Evolutionary conservation across 2,329 filamentous ascomycete genomes (phyloP).

Genomic region (Dothiorella sarmentorum): DNA sequence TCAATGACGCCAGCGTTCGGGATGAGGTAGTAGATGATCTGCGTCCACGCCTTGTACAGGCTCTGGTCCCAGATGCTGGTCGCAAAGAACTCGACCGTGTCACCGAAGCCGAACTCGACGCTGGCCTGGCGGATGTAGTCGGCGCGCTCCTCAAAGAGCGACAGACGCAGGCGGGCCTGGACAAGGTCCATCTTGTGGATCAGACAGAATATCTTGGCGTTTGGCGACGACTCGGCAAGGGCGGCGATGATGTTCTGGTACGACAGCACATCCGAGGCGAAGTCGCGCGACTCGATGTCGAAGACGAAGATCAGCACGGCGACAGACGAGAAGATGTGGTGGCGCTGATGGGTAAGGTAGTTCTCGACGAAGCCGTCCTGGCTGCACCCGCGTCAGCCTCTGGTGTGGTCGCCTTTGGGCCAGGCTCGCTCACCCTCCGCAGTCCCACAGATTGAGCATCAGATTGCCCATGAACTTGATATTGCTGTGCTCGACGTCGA

Average conservation of each 20-base stretch:
- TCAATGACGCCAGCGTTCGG: constrained; percentile 89
- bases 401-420: neutral
- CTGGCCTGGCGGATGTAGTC: constrained; percentile 73
- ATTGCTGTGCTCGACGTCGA: constrained; percentile 97
- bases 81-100: constrained; percentile 74
- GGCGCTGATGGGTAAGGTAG: constrained; percentile 91
- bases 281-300: constrained; percentile 93
- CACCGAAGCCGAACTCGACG: constrained; percentile 55
- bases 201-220: constrained; percentile 84
- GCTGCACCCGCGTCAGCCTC: constrained; percentile 41
- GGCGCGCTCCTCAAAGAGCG: constrained; percentile 81
- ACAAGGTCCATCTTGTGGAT: constrained; percentile 99
- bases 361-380: constrained; percentile 99
- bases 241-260: constrained; percentile 89
- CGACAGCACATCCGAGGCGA: constrained; percentile 86
- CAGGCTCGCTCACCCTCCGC: constrained; percentile 63
- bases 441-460: constrained; percentile 97
- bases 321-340: constrained; percentile 94
- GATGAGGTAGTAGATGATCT: constrained; percentile 96
- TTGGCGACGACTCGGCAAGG: constrained; percentile 76
- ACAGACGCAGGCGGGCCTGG: constrained; percentile 70
- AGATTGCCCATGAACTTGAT: constrained; percentile 98
- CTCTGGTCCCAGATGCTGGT: constrained; percentile 99
- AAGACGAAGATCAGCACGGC: constrained; percentile 99
- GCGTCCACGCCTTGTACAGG: constrained; percentile 96